Percentiles rank a stretch among this genome's conserved stretches.
These are phyloP conservation scores for Stagonosporopsis vannaccii DNA, from an alignment of 2,329 filamentous ascomycete species.

Conservation along the genomic window DNA sequence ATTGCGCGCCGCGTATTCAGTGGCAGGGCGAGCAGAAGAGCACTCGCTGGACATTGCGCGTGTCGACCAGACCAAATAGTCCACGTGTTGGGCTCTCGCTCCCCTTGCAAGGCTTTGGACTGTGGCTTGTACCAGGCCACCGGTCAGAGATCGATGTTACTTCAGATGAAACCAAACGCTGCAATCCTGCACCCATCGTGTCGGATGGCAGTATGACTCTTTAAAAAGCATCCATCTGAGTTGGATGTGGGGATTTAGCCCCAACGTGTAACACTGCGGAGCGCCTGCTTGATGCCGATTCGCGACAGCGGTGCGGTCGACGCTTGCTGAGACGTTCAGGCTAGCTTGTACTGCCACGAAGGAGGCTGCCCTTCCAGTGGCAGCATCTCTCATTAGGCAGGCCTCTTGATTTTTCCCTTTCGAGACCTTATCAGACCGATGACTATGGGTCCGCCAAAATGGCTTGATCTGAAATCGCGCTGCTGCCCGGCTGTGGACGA, in stretches of 20 bases:
- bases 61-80: neutral
- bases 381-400: neutral
- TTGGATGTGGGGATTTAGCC: conserved; percentile 18
- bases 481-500: conserved; percentile 1
- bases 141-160: conserved; percentile 15
- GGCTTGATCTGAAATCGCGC: neutral
- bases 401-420: neutral
- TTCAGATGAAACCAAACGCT: conserved; percentile 16
- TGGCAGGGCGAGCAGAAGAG: neutral
- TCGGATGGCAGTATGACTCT: conserved; percentile 17
- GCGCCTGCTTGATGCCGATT: conserved; percentile 7
- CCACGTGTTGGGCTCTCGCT: neutral
- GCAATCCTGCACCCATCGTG: conserved; percentile 6
- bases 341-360: conserved; percentile 22
- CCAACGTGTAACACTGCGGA: conserved; percentile 23
- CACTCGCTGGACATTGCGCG: neutral
- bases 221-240: neutral
- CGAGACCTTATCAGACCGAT: neutral
- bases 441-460: neutral
- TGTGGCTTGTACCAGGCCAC: conserved; percentile 11
- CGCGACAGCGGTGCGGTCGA: neutral
- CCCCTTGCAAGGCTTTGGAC: neutral
- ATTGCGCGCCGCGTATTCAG: conserved; percentile 12
- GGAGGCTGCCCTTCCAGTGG: neutral
- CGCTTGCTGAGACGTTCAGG: conserved; percentile 13